These are phyloP conservation scores for Populus euphratica DNA, from an alignment of 345 rosid genomes.

Conservation along the genomic window DNA sequence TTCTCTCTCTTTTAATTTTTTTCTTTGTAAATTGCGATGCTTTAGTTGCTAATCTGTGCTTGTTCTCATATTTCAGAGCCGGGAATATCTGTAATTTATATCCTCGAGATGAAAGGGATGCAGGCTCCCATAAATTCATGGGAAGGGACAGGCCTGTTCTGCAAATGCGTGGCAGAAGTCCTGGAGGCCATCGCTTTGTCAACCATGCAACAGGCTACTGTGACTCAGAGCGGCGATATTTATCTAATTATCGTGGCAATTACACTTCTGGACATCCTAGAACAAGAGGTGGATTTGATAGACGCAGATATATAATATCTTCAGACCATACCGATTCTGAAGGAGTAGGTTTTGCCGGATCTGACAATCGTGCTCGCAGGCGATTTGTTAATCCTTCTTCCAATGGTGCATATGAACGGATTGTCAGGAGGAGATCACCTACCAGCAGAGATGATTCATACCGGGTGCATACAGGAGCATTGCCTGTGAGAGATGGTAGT, in stretches of 20 bases:
- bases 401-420: conserved; percentile 22
- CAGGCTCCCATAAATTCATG: conserved; percentile 21
- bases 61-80: conserved; percentile 37
- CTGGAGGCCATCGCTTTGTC: conserved; percentile 23
- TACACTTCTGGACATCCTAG: conserved; percentile 30
- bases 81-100: conserved; percentile 22
- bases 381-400: conserved; percentile 32
- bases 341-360: conserved; percentile 21
- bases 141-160: conserved; percentile 38
- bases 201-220: conserved; percentile 23
- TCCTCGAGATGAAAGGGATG: conserved; percentile 26
- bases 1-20: not conserved
- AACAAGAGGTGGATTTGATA: conserved; percentile 29
- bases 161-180: conserved; percentile 36
- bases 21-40: not conserved
- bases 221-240: conserved; percentile 34
- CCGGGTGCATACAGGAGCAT: conserved; percentile 16
- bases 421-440: conserved; percentile 28
- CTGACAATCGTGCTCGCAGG: conserved; percentile 32
- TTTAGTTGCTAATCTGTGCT: not conserved
- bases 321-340: conserved; percentile 28
- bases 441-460: conserved; percentile 26
- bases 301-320: conserved; percentile 21
- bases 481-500: conserved; percentile 29
- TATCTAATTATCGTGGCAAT: conserved; percentile 25